Percentiles rank a stretch among this genome's conserved stretches.
Conservation (phyloP, 257 asterid genomes). For the Scutellaria minor region DNA sequence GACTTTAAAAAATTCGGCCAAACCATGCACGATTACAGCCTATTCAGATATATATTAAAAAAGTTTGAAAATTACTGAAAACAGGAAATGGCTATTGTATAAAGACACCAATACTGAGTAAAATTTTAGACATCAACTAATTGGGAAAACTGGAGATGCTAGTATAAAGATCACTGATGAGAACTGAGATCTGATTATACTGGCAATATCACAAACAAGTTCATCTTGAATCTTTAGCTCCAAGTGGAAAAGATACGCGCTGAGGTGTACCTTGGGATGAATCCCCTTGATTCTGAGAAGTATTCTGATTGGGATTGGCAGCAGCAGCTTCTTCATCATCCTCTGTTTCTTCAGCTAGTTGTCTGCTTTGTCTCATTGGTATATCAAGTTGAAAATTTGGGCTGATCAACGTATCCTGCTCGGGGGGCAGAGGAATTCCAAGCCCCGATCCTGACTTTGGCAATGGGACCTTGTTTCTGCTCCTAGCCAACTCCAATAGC, state of each 20-base stretch:
- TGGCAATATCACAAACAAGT: background rate
- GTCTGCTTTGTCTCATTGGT: slow-evolving; percentile 52
- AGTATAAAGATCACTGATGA: background rate
- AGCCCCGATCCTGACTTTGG: slow-evolving; percentile 61
- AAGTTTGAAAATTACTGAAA: background rate
- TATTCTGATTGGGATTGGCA: slow-evolving; percentile 43
- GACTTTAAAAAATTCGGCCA: background rate
- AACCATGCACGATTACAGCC: background rate
- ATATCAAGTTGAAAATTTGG: slow-evolving; percentile 87
- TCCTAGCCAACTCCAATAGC: slow-evolving; percentile 79
- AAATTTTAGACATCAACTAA: background rate
- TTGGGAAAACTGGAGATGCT: background rate
- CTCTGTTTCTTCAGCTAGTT: slow-evolving; percentile 76
- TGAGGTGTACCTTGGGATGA: slow-evolving; percentile 64
- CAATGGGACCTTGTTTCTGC: slow-evolving; percentile 73
- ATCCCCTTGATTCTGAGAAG: slow-evolving; percentile 54
- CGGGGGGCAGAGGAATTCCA: slow-evolving; percentile 81
- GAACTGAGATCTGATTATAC: background rate
- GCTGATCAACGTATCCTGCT: slow-evolving; percentile 71
- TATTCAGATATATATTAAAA: background rate
- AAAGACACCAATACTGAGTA: background rate
- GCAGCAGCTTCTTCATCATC: slow-evolving; percentile 67
- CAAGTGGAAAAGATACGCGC: slow-evolving; percentile 72
- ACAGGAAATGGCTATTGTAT: no score
- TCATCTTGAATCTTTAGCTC: slow-evolving; percentile 57